A percentile compares a stretch with the other conserved stretches of the same genome.
phyloP scores from a whole-genome alignment of 495 filamentous ascomycete species.

The Hapsidospora chrysogenum region DNA sequence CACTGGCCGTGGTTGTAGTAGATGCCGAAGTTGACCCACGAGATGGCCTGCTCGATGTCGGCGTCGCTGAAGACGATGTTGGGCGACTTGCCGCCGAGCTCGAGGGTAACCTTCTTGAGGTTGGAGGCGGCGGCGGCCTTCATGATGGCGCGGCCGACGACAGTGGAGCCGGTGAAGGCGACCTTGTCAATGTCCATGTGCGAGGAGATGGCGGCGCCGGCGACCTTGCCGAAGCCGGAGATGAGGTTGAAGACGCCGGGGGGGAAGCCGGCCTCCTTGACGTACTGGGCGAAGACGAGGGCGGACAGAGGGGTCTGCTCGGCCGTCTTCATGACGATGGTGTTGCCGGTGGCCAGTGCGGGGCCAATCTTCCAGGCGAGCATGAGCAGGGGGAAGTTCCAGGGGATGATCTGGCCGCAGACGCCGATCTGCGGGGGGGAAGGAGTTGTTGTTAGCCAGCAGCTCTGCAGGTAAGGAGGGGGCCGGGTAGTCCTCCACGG shows the following conservation, averaged over 20 bases:
- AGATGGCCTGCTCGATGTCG: slow-evolving; percentile 52
- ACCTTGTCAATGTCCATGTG: slow-evolving; percentile 95
- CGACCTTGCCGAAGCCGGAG: slow-evolving; percentile 76
- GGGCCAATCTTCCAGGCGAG: slow-evolving; percentile 23
- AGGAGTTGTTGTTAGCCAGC: slow-evolving; percentile 8
- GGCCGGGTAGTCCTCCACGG: too few relatives aligned
- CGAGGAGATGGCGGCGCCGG: slow-evolving; percentile 78
- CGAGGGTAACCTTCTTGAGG: slow-evolving; percentile 68
- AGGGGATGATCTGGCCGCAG: slow-evolving; percentile 26
- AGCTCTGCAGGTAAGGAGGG: too few relatives aligned
- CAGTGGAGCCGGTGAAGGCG: slow-evolving; percentile 64
- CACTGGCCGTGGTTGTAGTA: slow-evolving; percentile 35
- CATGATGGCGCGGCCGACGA: slow-evolving; percentile 54
- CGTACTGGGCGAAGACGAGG: slow-evolving; percentile 48
- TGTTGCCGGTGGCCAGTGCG: slow-evolving; percentile 28
- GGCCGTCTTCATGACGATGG: slow-evolving; percentile 47
- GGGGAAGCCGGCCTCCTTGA: slow-evolving; percentile 69
- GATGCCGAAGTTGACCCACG: slow-evolving; percentile 39
- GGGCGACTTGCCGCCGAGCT: slow-evolving; percentile 65
- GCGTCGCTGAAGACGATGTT: slow-evolving; percentile 58
- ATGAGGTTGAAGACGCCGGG: slow-evolving; percentile 71
- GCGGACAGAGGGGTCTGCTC: slow-evolving; percentile 66
- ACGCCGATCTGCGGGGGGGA: slow-evolving; percentile 34
- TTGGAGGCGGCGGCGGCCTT: slow-evolving; percentile 52
- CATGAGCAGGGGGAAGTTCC: slow-evolving; percentile 22